These are phyloP conservation scores for Leptographium procerum DNA, from an alignment of 2,329 filamentous ascomycete species.

Conservation along the genomic window DNA sequence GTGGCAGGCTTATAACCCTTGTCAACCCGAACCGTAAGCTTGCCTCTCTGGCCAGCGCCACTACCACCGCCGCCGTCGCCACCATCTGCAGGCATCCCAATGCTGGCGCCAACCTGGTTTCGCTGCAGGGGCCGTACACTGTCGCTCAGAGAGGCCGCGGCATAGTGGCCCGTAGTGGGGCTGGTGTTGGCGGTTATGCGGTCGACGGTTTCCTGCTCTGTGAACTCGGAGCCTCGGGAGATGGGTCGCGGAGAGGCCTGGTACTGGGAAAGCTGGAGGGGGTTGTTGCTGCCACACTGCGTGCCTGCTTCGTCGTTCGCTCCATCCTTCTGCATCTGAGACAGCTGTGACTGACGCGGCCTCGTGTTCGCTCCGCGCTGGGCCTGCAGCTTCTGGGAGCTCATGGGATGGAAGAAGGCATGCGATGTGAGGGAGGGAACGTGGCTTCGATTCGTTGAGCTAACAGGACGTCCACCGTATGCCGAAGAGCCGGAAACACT, in stretches of 20 bases:
- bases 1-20: slow-evolving; percentile 41
- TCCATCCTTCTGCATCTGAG: neutral
- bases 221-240: slow-evolving; percentile 72
- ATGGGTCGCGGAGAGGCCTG: slow-evolving; percentile 39
- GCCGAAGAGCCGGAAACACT: slow-evolving; percentile 28
- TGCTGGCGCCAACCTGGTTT: slow-evolving; percentile 19
- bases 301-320: neutral
- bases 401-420: slow-evolving; percentile 94
- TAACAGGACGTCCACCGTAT: slow-evolving; percentile 44
- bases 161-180: slow-evolving; percentile 49
- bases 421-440: slow-evolving; percentile 80
- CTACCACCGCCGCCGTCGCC: slow-evolving; percentile 5
- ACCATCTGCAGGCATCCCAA: neutral
- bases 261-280: neutral
- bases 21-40: slow-evolving; percentile 47
- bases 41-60: slow-evolving; percentile 11
- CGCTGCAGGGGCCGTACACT: slow-evolving; percentile 66
- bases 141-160: slow-evolving; percentile 55
- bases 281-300: neutral
- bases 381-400: slow-evolving; percentile 84
- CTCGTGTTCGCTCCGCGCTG: slow-evolving; percentile 54
- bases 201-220: slow-evolving; percentile 61
- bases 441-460: slow-evolving; percentile 69
- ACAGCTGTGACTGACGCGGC: slow-evolving; percentile 17
- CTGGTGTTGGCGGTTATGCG: slow-evolving; percentile 64